Evolutionary conservation across 2,329 filamentous ascomycete species (phyloP), one percentile per base, ranked within the genome.

Genomic region (Knoxdaviesia proteae): DNA sequence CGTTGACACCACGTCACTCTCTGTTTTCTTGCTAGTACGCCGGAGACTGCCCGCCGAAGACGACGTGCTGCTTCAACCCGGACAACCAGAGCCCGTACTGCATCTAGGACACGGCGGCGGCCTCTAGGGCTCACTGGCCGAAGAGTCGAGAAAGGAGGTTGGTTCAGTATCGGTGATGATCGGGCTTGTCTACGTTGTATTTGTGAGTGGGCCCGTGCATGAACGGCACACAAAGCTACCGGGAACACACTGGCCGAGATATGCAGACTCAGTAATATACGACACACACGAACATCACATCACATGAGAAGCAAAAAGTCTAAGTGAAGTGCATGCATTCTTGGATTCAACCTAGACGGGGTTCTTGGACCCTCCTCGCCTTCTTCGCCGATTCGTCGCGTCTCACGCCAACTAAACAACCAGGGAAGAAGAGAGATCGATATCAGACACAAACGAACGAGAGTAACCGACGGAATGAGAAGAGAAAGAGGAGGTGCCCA

Each of bases 51-150:
- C 57, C 58, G 8, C 57, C 56, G 46, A 48, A 58, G 41, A 59
- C 57, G 10, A 35, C 48, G 35, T 61, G 59, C 52, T 53, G 54
- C 51, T 61, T 61, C 53, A 53, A 55, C 51, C 34, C 48, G 36
- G 44, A 48, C 36, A 61, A 52, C 51, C 41, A 46, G 40, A 59
- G 55, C 54, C 58, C 59, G 46, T 61, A 61, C 56, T 61, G 59
- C 42, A 54, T 62, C 6, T 40, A 39, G 11, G 7, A 6, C 10
- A 40, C 34, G 40, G 32, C 39, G 31, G 31, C 11, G 39, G 39
- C 3, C 10, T 33, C 29, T 6, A 9, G 2, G 11, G 20, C 3
- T 6, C 38, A 10, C 29, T 11, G 34, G 31, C 11, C n/a, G 31
- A 40, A 33, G 39, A 40, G 38, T 11, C n/a, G 32, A 10, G 31